These are phyloP conservation scores for Ceratobasidium sp. DNA, from an alignment of 1,284 basidiomycete species.

Conservation along the genomic window DNA sequence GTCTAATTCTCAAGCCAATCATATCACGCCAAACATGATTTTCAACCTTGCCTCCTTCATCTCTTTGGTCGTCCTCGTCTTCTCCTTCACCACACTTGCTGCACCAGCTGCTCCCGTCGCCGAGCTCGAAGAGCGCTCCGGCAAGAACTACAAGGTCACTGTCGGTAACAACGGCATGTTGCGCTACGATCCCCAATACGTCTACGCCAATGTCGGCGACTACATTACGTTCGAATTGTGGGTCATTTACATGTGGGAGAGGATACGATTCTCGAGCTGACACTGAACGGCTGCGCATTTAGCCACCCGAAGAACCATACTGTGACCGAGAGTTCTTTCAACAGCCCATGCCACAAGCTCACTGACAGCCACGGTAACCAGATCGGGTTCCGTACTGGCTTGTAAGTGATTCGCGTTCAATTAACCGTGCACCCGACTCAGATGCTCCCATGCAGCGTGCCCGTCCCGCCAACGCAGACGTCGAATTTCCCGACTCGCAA, in stretches of 20 bases:
- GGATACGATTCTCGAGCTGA: neutral
- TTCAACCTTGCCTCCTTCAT: conserved; percentile 11
- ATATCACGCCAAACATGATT: conserved; percentile 2
- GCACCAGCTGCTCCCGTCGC: neutral
- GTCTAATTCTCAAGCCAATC: too few relatives aligned
- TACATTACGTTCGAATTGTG: conserved; percentile 42
- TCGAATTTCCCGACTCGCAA: too few relatives aligned
- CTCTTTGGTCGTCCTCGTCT: neutral
- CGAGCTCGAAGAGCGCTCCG: conserved; percentile 18
- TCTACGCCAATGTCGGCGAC: too few relatives aligned
- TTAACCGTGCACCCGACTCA: too few relatives aligned
- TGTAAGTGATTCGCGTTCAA: neutral
- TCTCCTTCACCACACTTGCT: conserved; percentile 11
- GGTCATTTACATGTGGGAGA: neutral
- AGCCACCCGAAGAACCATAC: conserved; percentile 44
- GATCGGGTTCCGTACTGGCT: conserved; percentile 40
- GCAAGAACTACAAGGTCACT: conserved; percentile 20
- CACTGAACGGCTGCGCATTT: neutral
- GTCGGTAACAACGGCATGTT: conserved; percentile 19
- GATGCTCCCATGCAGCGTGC: neutral
- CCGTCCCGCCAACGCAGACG: neutral
- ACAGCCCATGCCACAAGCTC: too few relatives aligned
- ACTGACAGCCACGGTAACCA: too few relatives aligned
- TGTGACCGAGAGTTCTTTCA: conserved; percentile 44
- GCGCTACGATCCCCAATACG: conserved; percentile 35